Evolutionary conservation across 106 monocot genomes (phyloP), one percentile per base, ranked within the genome.

Genomic region (Dendrobium huoshanense): DNA sequence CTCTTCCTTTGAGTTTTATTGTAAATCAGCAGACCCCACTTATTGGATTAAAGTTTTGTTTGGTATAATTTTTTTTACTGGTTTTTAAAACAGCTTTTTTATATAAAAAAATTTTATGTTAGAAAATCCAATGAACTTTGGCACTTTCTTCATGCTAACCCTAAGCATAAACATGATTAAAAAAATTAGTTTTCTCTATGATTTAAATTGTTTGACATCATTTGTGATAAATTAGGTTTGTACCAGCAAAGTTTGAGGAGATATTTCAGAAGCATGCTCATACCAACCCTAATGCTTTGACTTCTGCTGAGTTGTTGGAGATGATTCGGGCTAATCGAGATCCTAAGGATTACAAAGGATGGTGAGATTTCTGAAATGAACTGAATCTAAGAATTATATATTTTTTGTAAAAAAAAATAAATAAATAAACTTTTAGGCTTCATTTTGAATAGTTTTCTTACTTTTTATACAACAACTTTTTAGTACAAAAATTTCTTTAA

Each of bases 161-260:
- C 16, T 58, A 18, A 18, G 5, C 18, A 58, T 58, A 58, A 58
- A 18, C 20, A 58, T 58, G 20, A 0, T 58, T 19, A 58, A 16
- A 18, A 20, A 2, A 15, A 37, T 2, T 33, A 70, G 40, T 13
- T 70, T 11, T 37, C 1, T 33, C 37, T 10, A 25, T 70, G 29
- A 17, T 13, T 17, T 37, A 17, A 70, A 29, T 37, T 37, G 15
- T 10, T 37, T 70, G 1, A 1, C 70, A 70, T 70, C 6, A 33
- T 70, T 31, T 13, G 2, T 70, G 37, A 24, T 37, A 40, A 15
- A 33, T 37, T 0, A 95, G 95, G 77, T 95, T 95, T 80, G 95
- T 92, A 48, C 75, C 84, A 2, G 82, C 59, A 58, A 95, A 95
- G 56, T 95, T 95, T 77, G 92, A 91, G 64, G 85, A 87, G 54